A percentile compares a stretch with the other conserved stretches of the same genome.
Conservation (phyloP, 495 filamentous ascomycete genomes). For the Xanthoparmelia taractica region DNA sequence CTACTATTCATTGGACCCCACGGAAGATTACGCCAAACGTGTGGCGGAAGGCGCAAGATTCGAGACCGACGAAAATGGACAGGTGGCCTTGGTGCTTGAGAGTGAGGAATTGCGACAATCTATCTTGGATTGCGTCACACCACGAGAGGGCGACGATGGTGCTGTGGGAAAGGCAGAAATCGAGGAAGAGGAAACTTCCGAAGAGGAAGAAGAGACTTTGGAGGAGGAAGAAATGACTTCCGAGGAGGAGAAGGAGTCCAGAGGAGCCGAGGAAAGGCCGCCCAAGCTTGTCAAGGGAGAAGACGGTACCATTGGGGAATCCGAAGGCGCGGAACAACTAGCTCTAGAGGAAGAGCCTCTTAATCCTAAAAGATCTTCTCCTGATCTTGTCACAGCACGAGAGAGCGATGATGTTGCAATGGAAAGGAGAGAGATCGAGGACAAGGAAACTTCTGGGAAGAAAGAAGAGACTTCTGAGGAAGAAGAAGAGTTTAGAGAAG, state of each 20-base stretch:
- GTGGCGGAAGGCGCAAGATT: constrained; percentile 27
- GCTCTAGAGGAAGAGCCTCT: neutral
- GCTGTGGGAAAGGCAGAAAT: neutral
- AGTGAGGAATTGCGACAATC: constrained; percentile 1
- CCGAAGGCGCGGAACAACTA: neutral
- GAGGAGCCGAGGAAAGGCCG: neutral
- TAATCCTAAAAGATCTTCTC: neutral
- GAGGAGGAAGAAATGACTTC: neutral
- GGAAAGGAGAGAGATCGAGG: neutral
- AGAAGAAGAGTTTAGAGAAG: neutral
- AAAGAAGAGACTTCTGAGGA: neutral
- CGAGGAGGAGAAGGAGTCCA: neutral
- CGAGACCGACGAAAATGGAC: constrained; percentile 19
- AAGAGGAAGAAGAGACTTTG: too few species aligned
- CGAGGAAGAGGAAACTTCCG: neutral
- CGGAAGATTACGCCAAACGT: constrained; percentile 10
- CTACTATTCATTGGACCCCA: constrained; percentile 8
- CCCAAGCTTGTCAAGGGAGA: neutral
- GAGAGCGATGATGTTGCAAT: neutral
- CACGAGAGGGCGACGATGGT: neutral
- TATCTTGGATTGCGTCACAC: constrained; percentile 6
- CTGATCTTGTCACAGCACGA: constrained; percentile 2
- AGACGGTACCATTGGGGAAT: neutral
- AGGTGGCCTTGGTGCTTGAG: neutral
- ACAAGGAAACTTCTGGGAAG: neutral